Evolutionary conservation across 192 early-diverging fungal genomes (phyloP), one percentile per base, ranked within the genome.

Genomic region (Rhizoclosmatium globosum): DNA sequence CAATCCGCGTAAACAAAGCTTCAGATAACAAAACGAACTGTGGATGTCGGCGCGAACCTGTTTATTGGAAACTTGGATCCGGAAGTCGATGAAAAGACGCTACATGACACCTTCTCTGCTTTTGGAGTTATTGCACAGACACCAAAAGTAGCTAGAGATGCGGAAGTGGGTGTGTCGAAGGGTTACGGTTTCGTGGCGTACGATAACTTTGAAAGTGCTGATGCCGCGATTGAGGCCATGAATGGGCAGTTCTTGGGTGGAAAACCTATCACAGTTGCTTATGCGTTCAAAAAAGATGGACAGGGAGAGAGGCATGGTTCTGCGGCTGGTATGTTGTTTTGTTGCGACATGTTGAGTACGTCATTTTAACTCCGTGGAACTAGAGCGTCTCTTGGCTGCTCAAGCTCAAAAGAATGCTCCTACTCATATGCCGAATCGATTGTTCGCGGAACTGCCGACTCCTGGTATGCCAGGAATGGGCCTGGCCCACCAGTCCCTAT

Each of bases 271-370:
- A 91, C 86, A 43, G 97, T 98, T 6, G 85, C 86, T 17, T 99
- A 96, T 86, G 96, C 97, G 2, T 95, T 96, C 79, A 99, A 98
- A 83, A 99, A 99, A 85, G 98, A 99, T 76, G 96, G 96, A 41
- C 96, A 96, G 83, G 98, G 98, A 41, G 97, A 98, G 80, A 80
- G 96, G 21, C 98, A 99, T 78, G 98, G 98, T 68, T 94, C 94
- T 47, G 95, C 95, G 0, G 96, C 96, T 42, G 92, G 92, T 93
- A 86, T 4, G 65, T n/a, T 53, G 17, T 53, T 17, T 53, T 17
- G 1, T 53, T 7, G 0, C 17, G 50, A 7, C 9, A 0, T 13
- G 50, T 53, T 53, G 50, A 53, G 6, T 53, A 7, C 0, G 50
- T 13, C 50, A 17, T 17, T 13, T 13, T 17, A 17, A n/a, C 0